Evolutionary conservation across 805 yeast genomes (phyloP), one percentile per base, ranked within the genome.

Genomic region (Metschnikowia matae): DNA sequence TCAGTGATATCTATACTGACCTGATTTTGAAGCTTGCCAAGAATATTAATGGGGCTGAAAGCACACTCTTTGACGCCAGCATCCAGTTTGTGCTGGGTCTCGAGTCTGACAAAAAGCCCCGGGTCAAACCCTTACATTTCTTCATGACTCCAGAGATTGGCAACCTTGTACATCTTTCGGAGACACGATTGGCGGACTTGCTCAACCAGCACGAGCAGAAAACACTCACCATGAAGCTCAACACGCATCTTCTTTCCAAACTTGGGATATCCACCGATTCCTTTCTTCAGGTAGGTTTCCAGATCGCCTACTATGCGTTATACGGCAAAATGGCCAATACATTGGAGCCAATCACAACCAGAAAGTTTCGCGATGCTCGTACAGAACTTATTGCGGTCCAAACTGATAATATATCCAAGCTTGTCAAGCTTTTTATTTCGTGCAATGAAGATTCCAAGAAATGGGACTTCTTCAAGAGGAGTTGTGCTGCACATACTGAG

Each of bases 351-450:
- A 77, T 81, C 26, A 82, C 90, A 4, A 86, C 91, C 1, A 72
- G 95, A 52, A 74, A 74, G 52, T 87, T 85, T 65, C 74, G 73
- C 53, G 83, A 83, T 62, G 76, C 90, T 4, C 76, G 95, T 57
- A 84, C 90, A 0, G 89, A 85, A 54, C 75, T 85, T 20, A 73
- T 85, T 39, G 80, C 87, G 21, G 73, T 85, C 38, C 92, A 85
- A 59, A 80, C 77, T 56, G 83, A 80, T 17, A 55, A 66, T 23
- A 67, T 80, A 50, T 62, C 75, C 46, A 68, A 74, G 54, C 68
- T 79, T 52, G 85, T 85, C 47, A 89, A 85, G 62, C 59, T 77
- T 1, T 87, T 81, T 61, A 82, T 86, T 41, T 81, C 89, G 20
- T 81, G 78, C 47, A 67, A 81, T 1, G 61, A 78, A 4, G 63